These are phyloP conservation scores for Vitellaria paradoxa DNA, from an alignment of 179 eudicot genomes.

Conservation along the genomic window DNA sequence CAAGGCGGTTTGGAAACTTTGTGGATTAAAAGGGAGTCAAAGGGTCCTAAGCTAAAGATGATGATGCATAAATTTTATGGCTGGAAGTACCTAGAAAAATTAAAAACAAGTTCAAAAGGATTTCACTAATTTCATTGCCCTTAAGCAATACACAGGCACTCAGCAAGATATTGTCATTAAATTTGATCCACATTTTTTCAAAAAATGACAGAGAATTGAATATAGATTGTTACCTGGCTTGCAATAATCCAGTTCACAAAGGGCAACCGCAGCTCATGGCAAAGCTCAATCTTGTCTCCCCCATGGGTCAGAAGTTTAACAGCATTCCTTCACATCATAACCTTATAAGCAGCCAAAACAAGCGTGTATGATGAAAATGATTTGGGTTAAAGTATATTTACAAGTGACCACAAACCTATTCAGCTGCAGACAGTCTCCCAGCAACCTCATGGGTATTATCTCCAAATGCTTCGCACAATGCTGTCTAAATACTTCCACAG, in stretches of 20 bases:
- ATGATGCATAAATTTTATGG: not conserved
- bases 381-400: conserved; percentile 5
- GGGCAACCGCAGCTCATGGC: conserved; percentile 81
- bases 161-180: not conserved
- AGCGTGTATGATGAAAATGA: conserved; percentile 9
- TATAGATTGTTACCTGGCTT: conserved; percentile 59
- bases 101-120: not conserved
- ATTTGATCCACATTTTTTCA: not conserved
- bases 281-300: conserved; percentile 89
- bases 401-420: conserved; percentile 46
- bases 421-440: conserved; percentile 47
- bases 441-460: conserved; percentile 59
- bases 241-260: conserved; percentile 72
- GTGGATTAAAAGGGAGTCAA: too few species aligned
- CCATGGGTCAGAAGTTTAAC: conserved; percentile 84
- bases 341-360: conserved; percentile 10
- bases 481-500: conserved; percentile 58
- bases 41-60: too few species aligned
- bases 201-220: not conserved
- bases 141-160: not conserved
- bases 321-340: conserved; percentile 47
- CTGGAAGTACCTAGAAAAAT: not conserved
- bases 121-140: not conserved
- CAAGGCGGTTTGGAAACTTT: too few species aligned
- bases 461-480: conserved; percentile 92